Evolutionary conservation across 805 yeast genomes (phyloP).

Genomic region (Starmera pachycereana): DNA sequence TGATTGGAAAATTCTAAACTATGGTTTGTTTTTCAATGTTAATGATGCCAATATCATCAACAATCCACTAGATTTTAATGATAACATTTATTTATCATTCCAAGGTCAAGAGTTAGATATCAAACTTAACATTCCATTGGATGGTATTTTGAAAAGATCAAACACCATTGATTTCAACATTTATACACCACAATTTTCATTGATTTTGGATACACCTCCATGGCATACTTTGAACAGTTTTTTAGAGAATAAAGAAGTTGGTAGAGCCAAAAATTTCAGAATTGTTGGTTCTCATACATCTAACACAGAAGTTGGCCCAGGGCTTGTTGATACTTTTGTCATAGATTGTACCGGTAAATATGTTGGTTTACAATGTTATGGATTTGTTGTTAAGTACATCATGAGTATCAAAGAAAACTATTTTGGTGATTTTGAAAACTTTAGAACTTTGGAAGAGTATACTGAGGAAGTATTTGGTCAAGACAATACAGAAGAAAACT

Average conservation of each 20-base stretch:
- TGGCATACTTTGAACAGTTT: slow-evolving; percentile 86
- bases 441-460: slow-evolving; percentile 81
- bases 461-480: slow-evolving; percentile 22
- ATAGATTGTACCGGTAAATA: slow-evolving; percentile 57
- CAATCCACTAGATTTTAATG: slow-evolving; percentile 76
- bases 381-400: slow-evolving; percentile 66
- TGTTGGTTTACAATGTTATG: slow-evolving; percentile 65
- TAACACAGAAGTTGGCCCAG: slow-evolving; percentile 46
- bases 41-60: slow-evolving; percentile 85
- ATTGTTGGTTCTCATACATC: slow-evolving; percentile 59
- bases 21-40: slow-evolving; percentile 61
- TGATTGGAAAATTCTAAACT: slow-evolving; percentile 48
- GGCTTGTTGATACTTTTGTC: slow-evolving; percentile 58
- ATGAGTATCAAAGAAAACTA: slow-evolving; percentile 77
- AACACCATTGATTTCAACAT: slow-evolving; percentile 41
- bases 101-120: slow-evolving; percentile 49
- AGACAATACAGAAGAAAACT: neutral
- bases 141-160: slow-evolving; percentile 38
- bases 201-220: slow-evolving; percentile 70
- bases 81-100: slow-evolving; percentile 67
- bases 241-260: slow-evolving; percentile 50
- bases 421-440: slow-evolving; percentile 78
- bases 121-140: slow-evolving; percentile 46
- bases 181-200: slow-evolving; percentile 46
- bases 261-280: slow-evolving; percentile 51